These are phyloP conservation scores for Inonotus obliquus DNA, from an alignment of 1,284 basidiomycete genomes.

Conservation along the genomic window DNA sequence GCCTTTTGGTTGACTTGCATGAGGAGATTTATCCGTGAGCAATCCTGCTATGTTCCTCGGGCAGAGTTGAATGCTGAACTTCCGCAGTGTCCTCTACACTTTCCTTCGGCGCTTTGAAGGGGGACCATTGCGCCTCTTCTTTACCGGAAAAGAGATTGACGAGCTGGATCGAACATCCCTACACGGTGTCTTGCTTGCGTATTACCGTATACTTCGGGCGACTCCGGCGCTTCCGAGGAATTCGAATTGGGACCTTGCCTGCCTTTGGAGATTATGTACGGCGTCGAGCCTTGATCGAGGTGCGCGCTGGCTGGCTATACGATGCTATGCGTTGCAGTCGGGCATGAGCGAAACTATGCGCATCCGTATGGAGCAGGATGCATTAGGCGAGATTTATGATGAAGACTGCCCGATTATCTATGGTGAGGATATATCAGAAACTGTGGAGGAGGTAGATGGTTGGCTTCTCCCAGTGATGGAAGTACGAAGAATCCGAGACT, in stretches of 20 bases:
- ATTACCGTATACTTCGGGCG: conserved; percentile 73
- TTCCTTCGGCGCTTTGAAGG: conserved; percentile 43
- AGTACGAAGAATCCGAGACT: conserved; percentile 50
- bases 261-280: conserved; percentile 55
- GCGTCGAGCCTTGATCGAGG: conserved; percentile 56
- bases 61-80: neutral
- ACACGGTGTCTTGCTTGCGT: conserved; percentile 69
- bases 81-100: conserved; percentile 27
- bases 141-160: conserved; percentile 27
- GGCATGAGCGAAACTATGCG: conserved; percentile 76
- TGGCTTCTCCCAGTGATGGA: conserved; percentile 78
- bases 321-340: conserved; percentile 70
- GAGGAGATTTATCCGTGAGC: conserved; percentile 75
- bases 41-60: neutral
- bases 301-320: conserved; percentile 67
- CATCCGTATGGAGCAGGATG: conserved; percentile 53
- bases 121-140: conserved; percentile 53
- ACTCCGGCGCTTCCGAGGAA: conserved; percentile 63
- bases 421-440: conserved; percentile 42
- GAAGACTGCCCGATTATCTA: conserved; percentile 56
- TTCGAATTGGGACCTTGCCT: conserved; percentile 61
- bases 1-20: conserved; percentile 59
- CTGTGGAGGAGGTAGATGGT: conserved; percentile 50
- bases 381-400: conserved; percentile 52
- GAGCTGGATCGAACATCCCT: conserved; percentile 41